A percentile compares a stretch with the other conserved stretches of the same genome.
phyloP scores from a whole-genome alignment of 495 filamentous ascomycete genomes.

The Trichoderma erinaceum region DNA sequence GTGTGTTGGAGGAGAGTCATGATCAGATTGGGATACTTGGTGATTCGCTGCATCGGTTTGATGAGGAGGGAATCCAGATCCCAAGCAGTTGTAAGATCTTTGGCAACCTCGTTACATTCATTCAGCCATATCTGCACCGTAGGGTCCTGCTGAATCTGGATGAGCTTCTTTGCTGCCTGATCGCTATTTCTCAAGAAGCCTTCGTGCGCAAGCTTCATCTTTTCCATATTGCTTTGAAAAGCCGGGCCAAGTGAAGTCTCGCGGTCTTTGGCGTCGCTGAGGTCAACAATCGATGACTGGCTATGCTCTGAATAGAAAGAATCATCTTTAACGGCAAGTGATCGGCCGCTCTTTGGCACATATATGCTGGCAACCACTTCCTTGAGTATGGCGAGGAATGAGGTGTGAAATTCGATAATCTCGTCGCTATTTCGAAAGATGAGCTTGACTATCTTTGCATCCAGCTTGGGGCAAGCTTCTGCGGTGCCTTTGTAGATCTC shows the following conservation, averaged over 20 bases:
- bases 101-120: constrained; percentile 81
- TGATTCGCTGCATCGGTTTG: constrained; percentile 87
- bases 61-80: constrained; percentile 88
- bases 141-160: constrained; percentile 61
- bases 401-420: constrained; percentile 73
- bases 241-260: constrained; percentile 71
- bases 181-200: constrained; percentile 84
- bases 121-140: constrained; percentile 84
- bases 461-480: constrained; percentile 71
- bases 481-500: constrained; percentile 97
- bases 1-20: constrained; percentile 71
- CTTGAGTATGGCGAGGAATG: constrained; percentile 72
- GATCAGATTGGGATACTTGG: constrained; percentile 86
- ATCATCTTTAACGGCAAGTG: constrained; percentile 29
- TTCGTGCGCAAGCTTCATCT: constrained; percentile 80
- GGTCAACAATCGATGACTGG: constrained; percentile 26
- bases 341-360: constrained; percentile 41
- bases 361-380: constrained; percentile 70
- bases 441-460: constrained; percentile 71
- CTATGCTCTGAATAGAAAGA: constrained; percentile 31
- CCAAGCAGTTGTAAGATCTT: constrained; percentile 88
- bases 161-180: constrained; percentile 69
- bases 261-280: constrained; percentile 56
- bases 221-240: constrained; percentile 63
- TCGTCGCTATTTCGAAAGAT: constrained; percentile 88